Percentiles rank a stretch among this genome's conserved stretches.
These are phyloP conservation scores for Trichoderma afroharzianum DNA, from an alignment of 2,329 filamentous ascomycete genomes.

Conservation along the genomic window DNA sequence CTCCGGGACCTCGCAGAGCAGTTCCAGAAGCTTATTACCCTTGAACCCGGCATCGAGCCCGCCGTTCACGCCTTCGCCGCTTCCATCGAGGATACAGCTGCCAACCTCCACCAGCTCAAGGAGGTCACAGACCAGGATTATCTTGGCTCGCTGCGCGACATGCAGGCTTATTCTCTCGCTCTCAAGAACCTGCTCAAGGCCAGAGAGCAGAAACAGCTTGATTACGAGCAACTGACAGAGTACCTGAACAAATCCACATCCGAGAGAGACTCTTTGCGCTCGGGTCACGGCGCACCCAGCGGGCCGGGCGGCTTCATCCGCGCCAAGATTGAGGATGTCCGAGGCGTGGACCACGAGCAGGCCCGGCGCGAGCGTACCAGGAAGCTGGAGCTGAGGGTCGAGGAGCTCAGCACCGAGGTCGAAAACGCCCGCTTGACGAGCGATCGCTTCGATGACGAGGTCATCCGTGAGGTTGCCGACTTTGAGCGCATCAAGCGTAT, in stretches of 20 bases:
- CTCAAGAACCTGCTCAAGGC: conserved; percentile 86
- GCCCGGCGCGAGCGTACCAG: conserved; percentile 80
- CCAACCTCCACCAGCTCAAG: conserved; percentile 74
- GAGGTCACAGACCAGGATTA: conserved; percentile 96
- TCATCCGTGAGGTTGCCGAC: conserved; percentile 85
- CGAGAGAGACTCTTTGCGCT: conserved; percentile 76
- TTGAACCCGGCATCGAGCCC: conserved; percentile 83
- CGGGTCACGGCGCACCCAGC: conserved; percentile 50
- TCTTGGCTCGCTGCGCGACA: conserved; percentile 84
- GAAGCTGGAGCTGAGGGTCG: conserved; percentile 88
- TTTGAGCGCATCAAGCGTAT: conserved; percentile 95
- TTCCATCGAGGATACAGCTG: conserved; percentile 77
- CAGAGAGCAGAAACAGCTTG: conserved; percentile 94
- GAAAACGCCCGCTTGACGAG: conserved; percentile 82
- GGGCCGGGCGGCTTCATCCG: conserved; percentile 85
- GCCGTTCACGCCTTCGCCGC: conserved; percentile 82
- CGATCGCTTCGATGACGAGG: conserved; percentile 94
- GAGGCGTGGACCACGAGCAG: conserved; percentile 94
- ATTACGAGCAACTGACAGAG: conserved; percentile 93
- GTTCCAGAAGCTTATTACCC: conserved; percentile 85
- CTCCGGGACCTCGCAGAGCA: conserved; percentile 87
- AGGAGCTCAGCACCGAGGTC: conserved; percentile 84
- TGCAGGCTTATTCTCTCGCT: conserved; percentile 89
- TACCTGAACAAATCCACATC: conserved; percentile 88
- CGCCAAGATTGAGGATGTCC: conserved; percentile 92